Base-by-base conservation (phyloP, 78 protist species). In the Dictyostelium brefeldianum region DNA sequence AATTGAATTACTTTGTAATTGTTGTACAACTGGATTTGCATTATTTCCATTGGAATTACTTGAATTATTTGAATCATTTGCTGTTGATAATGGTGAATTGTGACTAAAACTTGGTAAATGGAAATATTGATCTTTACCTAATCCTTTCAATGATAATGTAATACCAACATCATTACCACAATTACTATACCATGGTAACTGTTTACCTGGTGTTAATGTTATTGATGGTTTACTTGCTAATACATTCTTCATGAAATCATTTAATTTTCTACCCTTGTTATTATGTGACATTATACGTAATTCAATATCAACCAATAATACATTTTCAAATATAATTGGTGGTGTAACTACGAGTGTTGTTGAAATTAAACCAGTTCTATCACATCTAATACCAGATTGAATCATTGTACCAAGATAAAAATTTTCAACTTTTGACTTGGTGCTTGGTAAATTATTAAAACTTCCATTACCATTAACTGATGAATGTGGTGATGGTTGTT, bases 271-370 rank as follows among this genome's bases (percentile, higher is more conserved):
- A 46, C 80, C 78, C 62, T 59, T 67, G 43, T 36, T 36, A 20
- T 47, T 53, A 22, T 74, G 84, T 20, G 41, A 47, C 54, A 43
- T 31, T 17, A 87, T 25, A 10, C 81, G 43, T 25, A 87, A 25
- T 25, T 87, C 75, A 56, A 87, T 87, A 46, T 87, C 93, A 57
- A 83, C 77, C 3, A 71, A 53, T 29, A 87, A 27, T 0, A 81
- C 56, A 77, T 87, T 87, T n/a, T 87, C 93, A 29, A 87, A 36
- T 47, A 87, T 87, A 15, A 87, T 25, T 31, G 93, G 93, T 65
- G 93, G 93, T 18, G 81, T 71, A 6, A 87, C 41, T 6, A 87
- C 31, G 1, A 87, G 57, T 17, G 93, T 87, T 5, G 78, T 87
- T 3, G 75, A 53, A 27, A 87, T 62, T 4, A 87, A 70, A 18